Base-by-base conservation (phyloP, 768 basidiomycete species). In the Pleurotus tuoliensis region DNA sequence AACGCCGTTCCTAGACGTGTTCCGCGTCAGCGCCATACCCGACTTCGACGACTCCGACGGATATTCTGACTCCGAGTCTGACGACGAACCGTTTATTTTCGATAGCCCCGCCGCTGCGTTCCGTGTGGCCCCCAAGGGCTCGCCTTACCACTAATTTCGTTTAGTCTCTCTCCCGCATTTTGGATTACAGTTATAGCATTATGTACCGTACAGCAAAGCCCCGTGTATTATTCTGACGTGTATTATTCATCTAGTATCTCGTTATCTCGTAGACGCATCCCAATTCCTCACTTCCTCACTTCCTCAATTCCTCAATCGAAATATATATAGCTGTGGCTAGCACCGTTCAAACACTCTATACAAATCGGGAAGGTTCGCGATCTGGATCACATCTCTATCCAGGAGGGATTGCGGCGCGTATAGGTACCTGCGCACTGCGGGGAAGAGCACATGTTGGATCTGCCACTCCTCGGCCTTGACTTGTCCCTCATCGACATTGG, bases 281-380 rank as follows among this genome's bases (percentile, higher is more conserved):
- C 30, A 25, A 25, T 25, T 25, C 24, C 3, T 24, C 24, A 3
- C 24, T 5, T 24, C 24, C 24, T 24, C 24, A 24, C 24, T 24
- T 24, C 24, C 3, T 4, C 24, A 24, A 24, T 24, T 24, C 24
- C 24, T 25, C 24, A 25, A 1, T 25, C 24, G 8, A 8, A 34
- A 34, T 34, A 34, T 34, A 34, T 48, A 49, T 50, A 54, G 49
- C 38, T 24, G 47, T 30, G 47, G 15, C 44, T 67, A 98, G 66
- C 95, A 98, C 60, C 95, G 73, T 72, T 98, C 95, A 64, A 98
- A 99, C 0, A 98, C 90, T 59, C 89, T 87, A 69, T 97, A 99
- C 53, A 99, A 74, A 60, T 95, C 93, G 1, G 94, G 94, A 43
- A 98, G 71, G 68, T 83, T 89, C 8, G 97, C 94, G 16, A 96